Evolutionary conservation across 164 flowering plant species (phyloP).

Genomic region (Cinnamomum micranthum): DNA sequence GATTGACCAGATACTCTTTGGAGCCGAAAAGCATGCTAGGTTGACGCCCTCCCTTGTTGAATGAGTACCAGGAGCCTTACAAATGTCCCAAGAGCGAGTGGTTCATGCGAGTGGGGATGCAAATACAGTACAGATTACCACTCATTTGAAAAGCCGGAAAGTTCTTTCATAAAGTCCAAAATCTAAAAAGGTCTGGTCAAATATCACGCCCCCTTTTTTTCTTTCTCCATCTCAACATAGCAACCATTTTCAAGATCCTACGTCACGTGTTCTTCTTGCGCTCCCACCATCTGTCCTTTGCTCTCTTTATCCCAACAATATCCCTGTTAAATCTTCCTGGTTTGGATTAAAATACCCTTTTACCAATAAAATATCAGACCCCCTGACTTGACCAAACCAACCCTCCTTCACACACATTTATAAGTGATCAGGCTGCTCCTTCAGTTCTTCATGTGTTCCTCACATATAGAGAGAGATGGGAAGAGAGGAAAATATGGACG

Average conservation of each 20-base stretch:
- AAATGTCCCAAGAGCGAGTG: no score
- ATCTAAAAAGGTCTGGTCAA: background rate
- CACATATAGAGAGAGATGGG: background rate
- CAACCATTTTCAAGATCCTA: background rate
- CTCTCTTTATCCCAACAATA: background rate
- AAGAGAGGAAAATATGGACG: background rate
- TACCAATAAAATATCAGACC: background rate
- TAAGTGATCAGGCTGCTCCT: background rate
- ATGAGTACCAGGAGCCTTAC: no score
- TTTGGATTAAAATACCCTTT: background rate
- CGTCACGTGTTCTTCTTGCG: background rate
- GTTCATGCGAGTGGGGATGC: no score
- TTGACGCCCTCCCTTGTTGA: no score
- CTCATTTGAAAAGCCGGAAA: background rate
- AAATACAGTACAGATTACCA: no score
- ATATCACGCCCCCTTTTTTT: background rate
- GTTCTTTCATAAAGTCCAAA: background rate
- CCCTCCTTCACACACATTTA: conserved; percentile 10
- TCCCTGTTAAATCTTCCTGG: background rate
- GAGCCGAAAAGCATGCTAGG: no score
- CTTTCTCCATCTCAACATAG: background rate
- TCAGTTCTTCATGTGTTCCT: background rate
- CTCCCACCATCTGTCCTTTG: background rate
- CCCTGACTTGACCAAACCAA: conserved; percentile 19
- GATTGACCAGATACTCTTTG: no score